A percentile compares a stretch with the other conserved stretches of the same genome.
These are phyloP conservation scores for Mortierella hygrophila DNA, from an alignment of 192 early-diverging fungal genomes.

Conservation along the genomic window DNA sequence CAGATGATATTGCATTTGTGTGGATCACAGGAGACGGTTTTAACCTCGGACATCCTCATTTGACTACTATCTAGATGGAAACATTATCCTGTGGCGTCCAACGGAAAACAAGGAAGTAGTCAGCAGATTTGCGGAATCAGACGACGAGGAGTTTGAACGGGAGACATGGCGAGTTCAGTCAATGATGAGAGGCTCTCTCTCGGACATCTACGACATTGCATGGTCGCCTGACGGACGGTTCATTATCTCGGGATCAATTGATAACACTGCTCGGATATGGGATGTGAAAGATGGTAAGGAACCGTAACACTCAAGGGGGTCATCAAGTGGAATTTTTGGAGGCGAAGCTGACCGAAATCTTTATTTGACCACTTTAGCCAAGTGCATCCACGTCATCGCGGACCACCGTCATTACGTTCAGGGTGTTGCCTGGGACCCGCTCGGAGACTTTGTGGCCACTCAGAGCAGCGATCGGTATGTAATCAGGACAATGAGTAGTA, in stretches of 20 bases:
- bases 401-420: slow-evolving; percentile 97
- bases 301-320: background rate
- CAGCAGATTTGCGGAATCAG: slow-evolving; percentile 59
- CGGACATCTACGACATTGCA: slow-evolving; percentile 92
- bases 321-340: background rate
- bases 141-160: slow-evolving; percentile 66
- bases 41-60: background rate
- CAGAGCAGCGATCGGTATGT: slow-evolving; percentile 92
- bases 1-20: background rate
- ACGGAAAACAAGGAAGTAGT: slow-evolving; percentile 64
- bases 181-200: slow-evolving; percentile 80
- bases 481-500: background rate
- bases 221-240: slow-evolving; percentile 92
- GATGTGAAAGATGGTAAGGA: slow-evolving; percentile 76
- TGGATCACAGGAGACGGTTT: background rate
- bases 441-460: slow-evolving; percentile 86
- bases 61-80: slow-evolving; percentile 72
- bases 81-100: slow-evolving; percentile 87
- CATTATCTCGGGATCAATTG: slow-evolving; percentile 88
- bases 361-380: slow-evolving; percentile 55
- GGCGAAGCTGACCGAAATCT: background rate
- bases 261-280: slow-evolving; percentile 91
- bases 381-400: slow-evolving; percentile 79
- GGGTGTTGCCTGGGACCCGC: slow-evolving; percentile 96
- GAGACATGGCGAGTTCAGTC: slow-evolving; percentile 84